Percentiles rank a stretch among this genome's conserved stretches.
These are phyloP conservation scores for Primulina huaijiensis DNA, from an alignment of 257 asterid genomes.

Conservation along the genomic window DNA sequence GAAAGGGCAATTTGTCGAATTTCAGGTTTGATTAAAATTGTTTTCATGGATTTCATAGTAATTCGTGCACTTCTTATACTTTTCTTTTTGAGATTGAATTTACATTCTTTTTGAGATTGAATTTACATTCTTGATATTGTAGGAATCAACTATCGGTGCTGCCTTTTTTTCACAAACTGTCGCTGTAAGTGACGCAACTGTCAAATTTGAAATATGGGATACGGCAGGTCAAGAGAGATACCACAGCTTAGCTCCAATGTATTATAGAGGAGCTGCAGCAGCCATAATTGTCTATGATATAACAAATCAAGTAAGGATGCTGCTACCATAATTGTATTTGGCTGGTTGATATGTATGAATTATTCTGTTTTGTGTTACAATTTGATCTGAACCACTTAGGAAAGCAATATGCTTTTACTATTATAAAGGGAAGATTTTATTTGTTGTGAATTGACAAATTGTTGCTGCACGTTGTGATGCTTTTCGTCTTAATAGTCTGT, in stretches of 20 bases:
- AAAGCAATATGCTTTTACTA: neutral
- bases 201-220: slow-evolving; percentile 89
- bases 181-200: slow-evolving; percentile 77
- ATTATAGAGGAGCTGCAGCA: slow-evolving; percentile 90
- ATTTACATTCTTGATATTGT: slow-evolving; percentile 23
- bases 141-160: slow-evolving; percentile 93
- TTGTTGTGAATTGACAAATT: neutral
- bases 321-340: neutral
- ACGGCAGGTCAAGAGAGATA: slow-evolving; percentile 94
- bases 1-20: slow-evolving; percentile 79
- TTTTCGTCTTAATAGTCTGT: slow-evolving; percentile 11
- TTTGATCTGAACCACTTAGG: neutral
- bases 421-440: neutral
- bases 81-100: slow-evolving; percentile 14
- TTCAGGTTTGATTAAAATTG: slow-evolving; percentile 53
- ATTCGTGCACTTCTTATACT: neutral
- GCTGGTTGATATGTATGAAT: neutral
- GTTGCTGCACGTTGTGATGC: slow-evolving; percentile 10
- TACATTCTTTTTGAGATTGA: slow-evolving; percentile 20
- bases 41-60: neutral
- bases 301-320: slow-evolving; percentile 56
- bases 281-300: slow-evolving; percentile 78
- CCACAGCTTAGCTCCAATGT: slow-evolving; percentile 93
- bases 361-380: neutral
- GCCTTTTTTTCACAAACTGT: slow-evolving; percentile 86